Percentiles rank a stretch among this genome's conserved stretches.
Evolutionary conservation across 768 basidiomycete species (phyloP).

Genomic region (Clavulina sp.): DNA sequence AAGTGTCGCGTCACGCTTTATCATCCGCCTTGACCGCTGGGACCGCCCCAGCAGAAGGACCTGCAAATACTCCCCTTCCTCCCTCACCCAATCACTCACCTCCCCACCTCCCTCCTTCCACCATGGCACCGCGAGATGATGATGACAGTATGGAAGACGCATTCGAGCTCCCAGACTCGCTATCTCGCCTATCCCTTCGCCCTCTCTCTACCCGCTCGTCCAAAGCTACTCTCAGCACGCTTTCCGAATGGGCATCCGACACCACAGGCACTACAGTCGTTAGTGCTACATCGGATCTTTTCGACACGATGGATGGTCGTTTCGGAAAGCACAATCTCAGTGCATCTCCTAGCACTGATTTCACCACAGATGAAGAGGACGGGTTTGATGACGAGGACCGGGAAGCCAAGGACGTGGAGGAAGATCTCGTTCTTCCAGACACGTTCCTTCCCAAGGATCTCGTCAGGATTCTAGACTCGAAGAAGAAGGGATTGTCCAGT

Average conservation of each 20-base stretch:
- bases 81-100: slow-evolving; percentile 26
- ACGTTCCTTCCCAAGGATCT: slow-evolving; percentile 42
- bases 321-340: slow-evolving; percentile 26
- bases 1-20: slow-evolving; percentile 31
- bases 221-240: slow-evolving; percentile 53
- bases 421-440: slow-evolving; percentile 63
- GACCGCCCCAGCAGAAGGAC: not conserved
- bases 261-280: too few species aligned
- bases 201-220: slow-evolving; percentile 64
- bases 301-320: slow-evolving; percentile 58
- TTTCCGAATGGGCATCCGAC: slow-evolving; percentile 41
- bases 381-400: slow-evolving; percentile 34
- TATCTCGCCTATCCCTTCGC: slow-evolving; percentile 67
- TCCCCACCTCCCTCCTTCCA: slow-evolving; percentile 13
- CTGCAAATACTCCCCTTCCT: not conserved
- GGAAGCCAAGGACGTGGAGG: slow-evolving; percentile 46
- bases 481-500: too few species aligned
- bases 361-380: slow-evolving; percentile 52
- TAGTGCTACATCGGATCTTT: slow-evolving; percentile 76
- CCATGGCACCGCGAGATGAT: slow-evolving; percentile 15
- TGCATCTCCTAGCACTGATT: slow-evolving; percentile 44
- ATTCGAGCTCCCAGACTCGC: slow-evolving; percentile 61
- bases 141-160: slow-evolving; percentile 75
- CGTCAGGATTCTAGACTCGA: slow-evolving; percentile 33
- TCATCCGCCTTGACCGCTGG: not conserved